Percentiles rank a stretch among this genome's conserved stretches.
Conservation (phyloP, 495 filamentous ascomycete species). For the Eremomyces bilateralis region DNA sequence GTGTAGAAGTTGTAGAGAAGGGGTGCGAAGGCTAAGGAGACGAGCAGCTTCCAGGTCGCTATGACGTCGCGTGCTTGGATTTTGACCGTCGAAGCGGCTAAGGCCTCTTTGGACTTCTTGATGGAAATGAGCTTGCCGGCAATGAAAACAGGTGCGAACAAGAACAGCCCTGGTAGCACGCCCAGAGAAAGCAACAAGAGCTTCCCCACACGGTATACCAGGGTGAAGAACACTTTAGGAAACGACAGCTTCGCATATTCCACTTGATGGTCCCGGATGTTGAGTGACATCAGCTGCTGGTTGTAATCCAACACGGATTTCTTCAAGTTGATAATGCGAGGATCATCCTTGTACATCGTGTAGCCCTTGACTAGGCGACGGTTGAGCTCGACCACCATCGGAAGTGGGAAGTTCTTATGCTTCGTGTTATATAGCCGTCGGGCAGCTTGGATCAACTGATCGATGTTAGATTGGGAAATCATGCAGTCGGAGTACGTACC, state of each 20-base stretch:
- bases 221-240: slow-evolving; percentile 45
- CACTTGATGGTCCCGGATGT: slow-evolving; percentile 87
- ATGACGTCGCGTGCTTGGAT: slow-evolving; percentile 87
- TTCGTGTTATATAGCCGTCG: slow-evolving; percentile 83
- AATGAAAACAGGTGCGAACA: slow-evolving; percentile 85
- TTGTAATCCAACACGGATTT: slow-evolving; percentile 74
- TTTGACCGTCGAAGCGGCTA: slow-evolving; percentile 86
- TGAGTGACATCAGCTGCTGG: slow-evolving; percentile 60
- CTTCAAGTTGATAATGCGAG: slow-evolving; percentile 57
- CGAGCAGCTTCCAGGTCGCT: slow-evolving; percentile 95
- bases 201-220: slow-evolving; percentile 64
- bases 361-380: slow-evolving; percentile 83
- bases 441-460: slow-evolving; percentile 70
- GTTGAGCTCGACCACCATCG: slow-evolving; percentile 91
- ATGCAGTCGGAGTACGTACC: slow-evolving; percentile 27
- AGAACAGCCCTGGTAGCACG: slow-evolving; percentile 64
- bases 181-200: slow-evolving; percentile 53
- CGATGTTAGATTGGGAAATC: slow-evolving; percentile 1
- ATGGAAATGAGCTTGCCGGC: slow-evolving; percentile 75
- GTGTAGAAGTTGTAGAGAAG: slow-evolving; percentile 69
- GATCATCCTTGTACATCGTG: slow-evolving; percentile 77
- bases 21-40: slow-evolving; percentile 72
- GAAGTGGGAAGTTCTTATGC: slow-evolving; percentile 81
- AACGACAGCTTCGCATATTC: slow-evolving; percentile 72
- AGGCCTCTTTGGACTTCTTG: slow-evolving; percentile 71